A percentile compares a stretch with the other conserved stretches of the same genome.
Conservation (phyloP, 2,329 filamentous ascomycete species). For the Pseudogymnoascus sp. region DNA sequence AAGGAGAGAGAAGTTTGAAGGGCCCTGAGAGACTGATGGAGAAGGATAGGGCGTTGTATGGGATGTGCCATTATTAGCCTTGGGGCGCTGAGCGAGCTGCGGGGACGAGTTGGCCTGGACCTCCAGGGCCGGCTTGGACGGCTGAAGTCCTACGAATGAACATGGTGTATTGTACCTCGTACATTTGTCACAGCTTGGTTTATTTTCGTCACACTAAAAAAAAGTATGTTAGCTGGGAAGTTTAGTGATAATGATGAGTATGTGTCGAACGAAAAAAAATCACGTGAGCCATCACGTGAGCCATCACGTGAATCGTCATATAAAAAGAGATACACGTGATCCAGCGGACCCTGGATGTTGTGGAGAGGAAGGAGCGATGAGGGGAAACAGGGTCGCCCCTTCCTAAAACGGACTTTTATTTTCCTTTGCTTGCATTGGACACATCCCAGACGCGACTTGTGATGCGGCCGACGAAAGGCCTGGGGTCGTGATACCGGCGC, state of each 20-base stretch:
- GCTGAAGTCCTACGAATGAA: constrained; percentile 11
- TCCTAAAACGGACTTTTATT: constrained; percentile 11
- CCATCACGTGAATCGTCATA: too few species aligned
- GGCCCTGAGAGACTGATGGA: not conserved
- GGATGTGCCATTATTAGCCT: not conserved
- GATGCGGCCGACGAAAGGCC: constrained; percentile 15
- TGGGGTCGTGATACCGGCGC: not conserved
- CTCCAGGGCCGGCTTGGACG: not conserved
- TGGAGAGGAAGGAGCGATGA: too few species aligned
- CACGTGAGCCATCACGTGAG: too few species aligned
- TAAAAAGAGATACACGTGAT: too few species aligned
- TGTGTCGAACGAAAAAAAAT: not conserved
- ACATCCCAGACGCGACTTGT: constrained; percentile 18
- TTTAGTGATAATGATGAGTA: not conserved
- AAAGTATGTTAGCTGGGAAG: not conserved
- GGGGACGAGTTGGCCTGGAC: not conserved
- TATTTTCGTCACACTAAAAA: constrained; percentile 20
- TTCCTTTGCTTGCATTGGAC: constrained; percentile 18
- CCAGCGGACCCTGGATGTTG: too few species aligned
- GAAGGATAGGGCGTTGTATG: constrained; percentile 9
- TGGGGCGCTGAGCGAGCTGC: not conserved
- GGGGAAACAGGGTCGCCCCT: not conserved
- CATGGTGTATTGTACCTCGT: constrained; percentile 15
- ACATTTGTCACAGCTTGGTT: constrained; percentile 19
- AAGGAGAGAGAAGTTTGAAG: constrained; percentile 9